Evolutionary conservation across 148 eudicot genomes (phyloP).

Genomic region (Dianthus caryophyllus): DNA sequence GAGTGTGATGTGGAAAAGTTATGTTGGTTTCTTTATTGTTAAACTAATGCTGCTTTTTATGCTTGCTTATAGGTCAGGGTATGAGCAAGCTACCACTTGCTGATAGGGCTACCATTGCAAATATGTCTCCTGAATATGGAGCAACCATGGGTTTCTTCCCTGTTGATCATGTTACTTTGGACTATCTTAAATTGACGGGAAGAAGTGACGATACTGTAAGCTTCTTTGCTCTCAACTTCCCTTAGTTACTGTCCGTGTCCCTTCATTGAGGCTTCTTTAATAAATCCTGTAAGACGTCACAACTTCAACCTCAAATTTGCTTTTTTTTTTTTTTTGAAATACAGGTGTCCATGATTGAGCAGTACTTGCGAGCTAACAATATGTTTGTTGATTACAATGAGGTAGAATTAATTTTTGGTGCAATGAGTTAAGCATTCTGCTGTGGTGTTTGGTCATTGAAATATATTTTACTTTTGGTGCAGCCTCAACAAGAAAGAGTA

Average conservation of each 20-base stretch:
- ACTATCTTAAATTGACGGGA: conserved; percentile 88
- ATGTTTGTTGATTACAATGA: conserved; percentile 93
- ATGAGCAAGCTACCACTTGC: conserved; percentile 74
- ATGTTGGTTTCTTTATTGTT: background rate
- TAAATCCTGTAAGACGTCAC: background rate
- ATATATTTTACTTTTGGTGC: conserved; percentile 10
- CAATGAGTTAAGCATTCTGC: background rate
- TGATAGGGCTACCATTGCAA: conserved; percentile 97
- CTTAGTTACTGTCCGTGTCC: background rate
- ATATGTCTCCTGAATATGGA: conserved; percentile 99
- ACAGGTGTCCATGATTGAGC: conserved; percentile 88
- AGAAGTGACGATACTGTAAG: conserved; percentile 91
- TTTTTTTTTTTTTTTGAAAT: background rate
- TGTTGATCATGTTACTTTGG: conserved; percentile 86
- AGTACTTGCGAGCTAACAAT: conserved; percentile 88
- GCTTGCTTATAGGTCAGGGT: conserved; percentile 57
- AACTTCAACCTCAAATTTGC: background rate
- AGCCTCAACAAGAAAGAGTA: conserved; percentile 75
- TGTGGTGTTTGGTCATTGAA: conserved; percentile 12
- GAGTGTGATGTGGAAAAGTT: too few relatives aligned
- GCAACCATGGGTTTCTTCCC: conserved; percentile 99
- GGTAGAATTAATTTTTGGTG: conserved; percentile 34
- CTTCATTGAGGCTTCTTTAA: background rate
- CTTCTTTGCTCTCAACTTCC: background rate
- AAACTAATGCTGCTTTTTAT: background rate